Evolutionary conservation across 2,329 filamentous ascomycete genomes (phyloP).

Genomic region (Calonectria henricotiae): DNA sequence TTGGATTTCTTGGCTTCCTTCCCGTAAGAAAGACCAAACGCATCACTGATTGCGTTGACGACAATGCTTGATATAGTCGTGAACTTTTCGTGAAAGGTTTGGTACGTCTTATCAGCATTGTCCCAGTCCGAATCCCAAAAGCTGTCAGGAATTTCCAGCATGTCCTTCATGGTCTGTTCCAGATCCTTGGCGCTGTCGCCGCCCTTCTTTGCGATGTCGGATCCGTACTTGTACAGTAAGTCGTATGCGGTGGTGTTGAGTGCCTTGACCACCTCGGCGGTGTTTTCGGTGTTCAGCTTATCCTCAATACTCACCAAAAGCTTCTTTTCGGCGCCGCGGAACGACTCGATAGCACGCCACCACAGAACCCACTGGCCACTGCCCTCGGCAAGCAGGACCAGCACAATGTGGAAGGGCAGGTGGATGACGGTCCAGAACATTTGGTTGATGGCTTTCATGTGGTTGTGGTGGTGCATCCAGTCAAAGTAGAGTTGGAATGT

Average conservation of each 20-base stretch:
- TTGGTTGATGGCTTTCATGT: conserved; percentile 33
- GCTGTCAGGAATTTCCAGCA: conserved; percentile 18
- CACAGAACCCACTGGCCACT: conserved; percentile 36
- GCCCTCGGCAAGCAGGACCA: conserved; percentile 34
- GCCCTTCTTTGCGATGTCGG: conserved; percentile 17
- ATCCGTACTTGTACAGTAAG: conserved; percentile 22
- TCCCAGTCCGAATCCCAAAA: conserved; percentile 11
- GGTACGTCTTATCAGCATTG: background rate
- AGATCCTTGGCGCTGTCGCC: conserved; percentile 21
- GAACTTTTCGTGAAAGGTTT: conserved; percentile 8
- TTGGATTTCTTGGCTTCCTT: conserved; percentile 14
- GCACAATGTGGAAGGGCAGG: conserved; percentile 33
- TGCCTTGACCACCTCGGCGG: background rate
- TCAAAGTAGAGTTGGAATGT: conserved; percentile 40
- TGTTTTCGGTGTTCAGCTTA: background rate
- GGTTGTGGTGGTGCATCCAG: conserved; percentile 39
- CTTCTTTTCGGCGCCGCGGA: conserved; percentile 13
- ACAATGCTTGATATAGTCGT: conserved; percentile 8
- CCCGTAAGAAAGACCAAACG: conserved; percentile 30
- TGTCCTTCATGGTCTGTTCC: background rate
- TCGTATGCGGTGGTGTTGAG: conserved; percentile 10
- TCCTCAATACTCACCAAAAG: background rate
- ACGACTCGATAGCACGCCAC: conserved; percentile 35
- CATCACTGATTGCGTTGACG: conserved; percentile 28
- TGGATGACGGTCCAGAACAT: conserved; percentile 34